phyloP scores from a whole-genome alignment of 78 protist species.

The Dictyostelium citrinum region DNA sequence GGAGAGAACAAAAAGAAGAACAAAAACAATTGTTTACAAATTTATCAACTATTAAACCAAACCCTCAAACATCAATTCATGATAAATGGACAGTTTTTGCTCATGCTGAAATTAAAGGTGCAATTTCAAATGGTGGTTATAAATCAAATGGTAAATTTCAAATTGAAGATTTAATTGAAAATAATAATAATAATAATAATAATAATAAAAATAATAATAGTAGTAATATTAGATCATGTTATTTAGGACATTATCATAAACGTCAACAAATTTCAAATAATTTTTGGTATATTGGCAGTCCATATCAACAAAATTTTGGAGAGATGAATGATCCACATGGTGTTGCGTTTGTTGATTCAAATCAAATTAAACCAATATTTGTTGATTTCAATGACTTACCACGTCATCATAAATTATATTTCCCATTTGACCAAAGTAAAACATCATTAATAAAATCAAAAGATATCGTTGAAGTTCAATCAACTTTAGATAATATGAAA shows the following conservation, averaged over 20 bases:
- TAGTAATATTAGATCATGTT: constrained; percentile 12
- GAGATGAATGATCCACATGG: constrained; percentile 77
- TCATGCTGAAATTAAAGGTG: constrained; percentile 75
- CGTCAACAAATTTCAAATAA: constrained; percentile 31
- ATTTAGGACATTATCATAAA: constrained; percentile 64
- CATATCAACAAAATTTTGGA: constrained; percentile 72
- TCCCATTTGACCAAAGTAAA: constrained; percentile 9
- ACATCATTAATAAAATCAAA: background rate
- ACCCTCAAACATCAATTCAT: background rate
- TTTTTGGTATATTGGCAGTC: constrained; percentile 74
- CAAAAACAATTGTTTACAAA: constrained; percentile 15
- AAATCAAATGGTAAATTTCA: constrained; percentile 46
- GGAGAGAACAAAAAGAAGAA: constrained; percentile 49
- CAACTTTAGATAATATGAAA: constrained; percentile 35
- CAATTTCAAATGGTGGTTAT: constrained; percentile 49
- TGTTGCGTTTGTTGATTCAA: constrained; percentile 33
- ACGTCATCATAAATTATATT: constrained; percentile 20
- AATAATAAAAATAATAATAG: background rate
- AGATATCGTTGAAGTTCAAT: constrained; percentile 35
- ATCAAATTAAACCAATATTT: constrained; percentile 19
- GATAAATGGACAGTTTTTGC: constrained; percentile 71
- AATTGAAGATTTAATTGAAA: background rate
- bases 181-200: background rate
- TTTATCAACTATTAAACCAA: background rate
- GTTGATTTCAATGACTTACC: constrained; percentile 39